A percentile compares a stretch with the other conserved stretches of the same genome.
Evolutionary conservation across 352 stramenopile genomes (phyloP).

Genomic region (Phytophthora citrophthora): DNA sequence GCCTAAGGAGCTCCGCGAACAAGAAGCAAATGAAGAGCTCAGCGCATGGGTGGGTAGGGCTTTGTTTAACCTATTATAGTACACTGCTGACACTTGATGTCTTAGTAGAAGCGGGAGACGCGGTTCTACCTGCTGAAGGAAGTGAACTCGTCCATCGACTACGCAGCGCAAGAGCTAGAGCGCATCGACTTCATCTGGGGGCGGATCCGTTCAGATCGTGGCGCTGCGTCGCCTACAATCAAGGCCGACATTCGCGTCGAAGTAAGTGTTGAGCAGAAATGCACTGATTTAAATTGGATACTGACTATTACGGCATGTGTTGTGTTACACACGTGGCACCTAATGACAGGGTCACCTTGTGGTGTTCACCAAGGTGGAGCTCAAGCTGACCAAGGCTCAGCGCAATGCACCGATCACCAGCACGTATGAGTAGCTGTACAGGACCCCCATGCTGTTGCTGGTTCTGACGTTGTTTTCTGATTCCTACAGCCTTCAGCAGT

Average conservation of each 20-base stretch:
- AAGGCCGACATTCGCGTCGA: constrained; percentile 79
- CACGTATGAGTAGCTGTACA: constrained; percentile 43
- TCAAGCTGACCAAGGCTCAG: constrained; percentile 67
- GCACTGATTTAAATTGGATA: constrained; percentile 18
- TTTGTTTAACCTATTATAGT: constrained; percentile 2
- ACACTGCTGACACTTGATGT: not conserved
- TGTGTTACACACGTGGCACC: constrained; percentile 15
- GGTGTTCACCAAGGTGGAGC: constrained; percentile 70
- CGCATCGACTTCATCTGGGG: constrained; percentile 87
- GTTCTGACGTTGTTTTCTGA: constrained; percentile 11
- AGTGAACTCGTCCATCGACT: constrained; percentile 54
- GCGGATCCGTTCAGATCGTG: constrained; percentile 71
- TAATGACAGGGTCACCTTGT: constrained; percentile 71
- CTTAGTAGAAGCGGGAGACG: constrained; percentile 63
- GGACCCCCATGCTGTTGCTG: not conserved
- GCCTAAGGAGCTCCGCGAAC: constrained; percentile 6
- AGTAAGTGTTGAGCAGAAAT: constrained; percentile 29
- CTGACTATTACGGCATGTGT: constrained; percentile 8
- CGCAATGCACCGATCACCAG: constrained; percentile 57
- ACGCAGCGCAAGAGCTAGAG: constrained; percentile 70
- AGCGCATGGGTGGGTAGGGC: constrained; percentile 49
- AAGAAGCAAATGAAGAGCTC: constrained; percentile 46
- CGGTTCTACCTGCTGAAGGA: constrained; percentile 67
- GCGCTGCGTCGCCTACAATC: constrained; percentile 46
- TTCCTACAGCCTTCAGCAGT: constrained; percentile 67